A percentile compares a stretch with the other conserved stretches of the same genome.
These are phyloP conservation scores for Herpetomonas tarakana DNA, from an alignment of 208 protist species.

Conservation along the genomic window DNA sequence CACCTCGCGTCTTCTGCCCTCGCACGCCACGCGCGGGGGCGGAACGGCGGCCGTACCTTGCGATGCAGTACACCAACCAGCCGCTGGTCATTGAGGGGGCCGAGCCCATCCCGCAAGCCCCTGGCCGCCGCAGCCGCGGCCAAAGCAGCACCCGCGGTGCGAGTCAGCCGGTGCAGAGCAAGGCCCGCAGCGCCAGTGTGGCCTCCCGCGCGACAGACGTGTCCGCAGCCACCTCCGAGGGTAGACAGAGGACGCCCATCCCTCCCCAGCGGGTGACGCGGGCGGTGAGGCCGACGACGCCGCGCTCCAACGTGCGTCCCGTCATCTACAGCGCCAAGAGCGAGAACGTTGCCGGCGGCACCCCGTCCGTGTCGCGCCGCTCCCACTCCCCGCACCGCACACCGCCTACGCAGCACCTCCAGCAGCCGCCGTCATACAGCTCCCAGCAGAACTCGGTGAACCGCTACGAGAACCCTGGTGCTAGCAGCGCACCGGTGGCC, in stretches of 20 bases:
- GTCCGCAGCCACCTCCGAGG: no score
- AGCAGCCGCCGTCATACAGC: no score
- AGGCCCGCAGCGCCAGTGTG: background rate
- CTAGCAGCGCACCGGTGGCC: no score
- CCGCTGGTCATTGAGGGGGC: background rate
- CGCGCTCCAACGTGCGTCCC: slow-evolving; percentile 6
- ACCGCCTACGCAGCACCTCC: background rate
- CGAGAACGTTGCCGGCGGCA: slow-evolving; percentile 10
- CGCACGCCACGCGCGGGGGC: slow-evolving; percentile 33
- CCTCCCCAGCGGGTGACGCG: slow-evolving; percentile 28
- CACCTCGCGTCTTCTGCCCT: slow-evolving; percentile 25
- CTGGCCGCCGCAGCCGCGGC: slow-evolving; percentile 1
- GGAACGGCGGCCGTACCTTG: slow-evolving; percentile 1
- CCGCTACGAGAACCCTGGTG: background rate
- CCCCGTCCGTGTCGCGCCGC: slow-evolving; percentile 37
- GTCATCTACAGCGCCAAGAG: slow-evolving; percentile 1
- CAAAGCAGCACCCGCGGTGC: background rate
- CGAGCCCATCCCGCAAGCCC: background rate
- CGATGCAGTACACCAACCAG: background rate
- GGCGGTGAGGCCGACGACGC: slow-evolving; percentile 12
- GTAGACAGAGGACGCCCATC: no score
- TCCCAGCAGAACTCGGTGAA: background rate
- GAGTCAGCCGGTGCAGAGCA: background rate
- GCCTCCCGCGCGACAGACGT: no score
- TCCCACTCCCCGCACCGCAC: slow-evolving; percentile 33